phyloP scores from a whole-genome alignment of 305 asterid genomes.

The Rubia peregrina region DNA sequence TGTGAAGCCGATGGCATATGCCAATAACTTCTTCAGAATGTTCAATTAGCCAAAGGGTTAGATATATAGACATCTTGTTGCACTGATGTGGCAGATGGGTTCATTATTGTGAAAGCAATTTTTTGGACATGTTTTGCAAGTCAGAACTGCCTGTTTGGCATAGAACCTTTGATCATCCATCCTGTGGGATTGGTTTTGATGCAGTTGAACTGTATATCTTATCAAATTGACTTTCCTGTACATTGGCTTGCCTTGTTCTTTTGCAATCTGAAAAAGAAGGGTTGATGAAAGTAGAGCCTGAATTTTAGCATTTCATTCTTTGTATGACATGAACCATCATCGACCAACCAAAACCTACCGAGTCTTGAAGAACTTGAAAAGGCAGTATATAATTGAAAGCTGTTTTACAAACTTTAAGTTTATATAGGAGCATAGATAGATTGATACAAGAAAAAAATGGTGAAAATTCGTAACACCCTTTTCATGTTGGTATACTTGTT shows the following conservation, averaged over 20 bases:
- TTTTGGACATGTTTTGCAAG: background rate
- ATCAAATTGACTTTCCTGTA: slow-evolving; percentile 1
- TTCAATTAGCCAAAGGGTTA: slow-evolving; percentile 40
- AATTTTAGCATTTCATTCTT: background rate
- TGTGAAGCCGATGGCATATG: slow-evolving; percentile 98
- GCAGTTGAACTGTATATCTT: background rate
- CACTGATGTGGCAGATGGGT: slow-evolving; percentile 23
- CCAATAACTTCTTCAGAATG: slow-evolving; percentile 89
- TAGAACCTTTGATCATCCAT: slow-evolving; percentile 1
- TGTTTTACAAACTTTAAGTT: background rate
- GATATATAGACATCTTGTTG: slow-evolving; percentile 18
- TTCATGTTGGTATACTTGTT: background rate
- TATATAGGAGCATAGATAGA: slow-evolving; percentile 1
- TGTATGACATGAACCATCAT: background rate
- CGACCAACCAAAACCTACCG: background rate
- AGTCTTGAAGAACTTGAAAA: background rate
- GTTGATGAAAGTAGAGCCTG: slow-evolving; percentile 1
- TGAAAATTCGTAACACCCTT: background rate
- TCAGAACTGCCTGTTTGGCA: background rate
- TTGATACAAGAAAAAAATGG: background rate
- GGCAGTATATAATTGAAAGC: background rate
- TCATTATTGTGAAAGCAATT: slow-evolving; percentile 18
- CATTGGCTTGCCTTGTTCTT: background rate
- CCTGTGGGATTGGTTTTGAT: slow-evolving; percentile 4
- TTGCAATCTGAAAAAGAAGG: slow-evolving; percentile 7